A percentile compares a stretch with the other conserved stretches of the same genome.
phyloP scores from a whole-genome alignment of 169 alveolate species.

The Pseudocohnilembus persalinus region DNA sequence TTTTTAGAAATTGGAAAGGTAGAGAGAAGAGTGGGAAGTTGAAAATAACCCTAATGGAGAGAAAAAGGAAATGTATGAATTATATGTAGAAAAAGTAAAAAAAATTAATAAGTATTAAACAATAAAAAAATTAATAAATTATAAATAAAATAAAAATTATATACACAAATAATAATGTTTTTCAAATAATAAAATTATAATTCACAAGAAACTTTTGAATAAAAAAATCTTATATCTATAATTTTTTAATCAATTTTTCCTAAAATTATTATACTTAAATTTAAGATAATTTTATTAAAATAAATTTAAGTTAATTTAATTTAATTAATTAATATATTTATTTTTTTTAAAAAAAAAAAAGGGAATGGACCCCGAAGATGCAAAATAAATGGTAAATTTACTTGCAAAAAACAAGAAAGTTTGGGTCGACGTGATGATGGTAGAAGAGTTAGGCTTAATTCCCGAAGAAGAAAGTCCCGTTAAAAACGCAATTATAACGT shows the following conservation, averaged over 20 bases:
- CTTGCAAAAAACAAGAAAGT: constrained; percentile 36
- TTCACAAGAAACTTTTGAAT: no score
- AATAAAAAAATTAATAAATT: no score
- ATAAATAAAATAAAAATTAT: no score
- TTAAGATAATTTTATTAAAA: no score
- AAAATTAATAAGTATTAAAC: no score
- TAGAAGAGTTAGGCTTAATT: constrained; percentile 45
- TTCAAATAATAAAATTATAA: neutral
- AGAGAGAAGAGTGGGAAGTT: constrained; percentile 47
- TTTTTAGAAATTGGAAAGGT: constrained; percentile 34
- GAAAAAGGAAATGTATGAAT: constrained; percentile 44
- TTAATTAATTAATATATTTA: no score
- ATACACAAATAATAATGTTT: neutral
- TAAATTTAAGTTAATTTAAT: no score
- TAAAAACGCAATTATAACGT: constrained; percentile 43
- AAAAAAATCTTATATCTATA: no score
- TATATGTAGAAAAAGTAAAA: constrained; percentile 19
- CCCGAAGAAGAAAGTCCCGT: constrained; percentile 41
- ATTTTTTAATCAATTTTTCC: no score
- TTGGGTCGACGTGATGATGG: constrained; percentile 52
- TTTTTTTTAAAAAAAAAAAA: no score
- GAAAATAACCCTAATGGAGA: constrained; percentile 48
- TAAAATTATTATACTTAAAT: no score
- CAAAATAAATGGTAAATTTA: constrained; percentile 24
- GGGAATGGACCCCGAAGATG: constrained; percentile 41